Conservation (phyloP, 257 asterid genomes). For the Penstemon eatonii region DNA sequence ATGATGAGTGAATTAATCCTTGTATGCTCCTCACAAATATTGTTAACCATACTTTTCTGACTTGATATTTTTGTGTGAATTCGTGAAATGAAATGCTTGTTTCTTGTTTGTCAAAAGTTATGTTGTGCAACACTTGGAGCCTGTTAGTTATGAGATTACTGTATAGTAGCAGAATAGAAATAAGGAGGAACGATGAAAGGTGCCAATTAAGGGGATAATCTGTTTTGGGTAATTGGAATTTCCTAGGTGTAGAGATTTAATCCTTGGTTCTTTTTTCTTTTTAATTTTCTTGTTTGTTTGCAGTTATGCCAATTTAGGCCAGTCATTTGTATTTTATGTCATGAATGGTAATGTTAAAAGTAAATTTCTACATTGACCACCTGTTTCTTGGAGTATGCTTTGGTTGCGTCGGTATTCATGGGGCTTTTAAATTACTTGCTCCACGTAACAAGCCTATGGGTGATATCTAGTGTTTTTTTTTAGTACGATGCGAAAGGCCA, state of each 20-base stretch:
- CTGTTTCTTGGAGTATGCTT: background rate
- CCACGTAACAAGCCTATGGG: background rate
- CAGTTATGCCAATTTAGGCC: background rate
- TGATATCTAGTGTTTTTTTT: background rate
- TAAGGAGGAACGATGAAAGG: too few relatives aligned
- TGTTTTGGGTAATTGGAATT: conserved; percentile 3
- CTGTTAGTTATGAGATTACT: background rate
- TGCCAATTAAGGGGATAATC: background rate
- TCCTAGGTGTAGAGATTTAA: background rate
- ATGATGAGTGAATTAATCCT: too few relatives aligned
- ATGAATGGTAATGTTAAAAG: background rate
- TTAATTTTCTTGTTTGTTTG: background rate
- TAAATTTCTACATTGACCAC: background rate
- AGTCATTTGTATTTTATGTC: background rate
- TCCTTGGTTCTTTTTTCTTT: background rate
- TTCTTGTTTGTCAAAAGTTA: background rate
- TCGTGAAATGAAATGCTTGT: background rate
- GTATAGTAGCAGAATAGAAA: background rate
- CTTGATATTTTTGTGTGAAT: background rate
- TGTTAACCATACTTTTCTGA: background rate
- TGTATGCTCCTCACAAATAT: background rate
- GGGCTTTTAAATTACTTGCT: background rate
- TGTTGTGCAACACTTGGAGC: background rate
- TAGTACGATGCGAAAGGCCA: background rate
- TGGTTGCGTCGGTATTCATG: background rate